Evolutionary conservation across 1,284 basidiomycete genomes (phyloP).

Genomic region (Cutaneotrichosporon dermatis): DNA sequence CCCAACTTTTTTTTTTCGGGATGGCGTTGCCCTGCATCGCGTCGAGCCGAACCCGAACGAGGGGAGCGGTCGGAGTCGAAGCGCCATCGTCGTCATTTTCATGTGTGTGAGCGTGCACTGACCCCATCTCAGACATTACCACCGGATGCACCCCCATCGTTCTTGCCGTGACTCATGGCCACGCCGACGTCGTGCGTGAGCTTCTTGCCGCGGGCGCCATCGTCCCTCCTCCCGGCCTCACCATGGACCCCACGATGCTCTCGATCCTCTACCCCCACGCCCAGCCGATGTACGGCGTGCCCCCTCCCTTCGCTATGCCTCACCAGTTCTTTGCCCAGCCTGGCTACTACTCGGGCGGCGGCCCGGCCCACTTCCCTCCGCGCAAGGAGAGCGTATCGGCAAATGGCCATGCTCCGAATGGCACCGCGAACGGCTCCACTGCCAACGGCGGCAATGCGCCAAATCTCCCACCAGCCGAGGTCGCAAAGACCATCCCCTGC

Average conservation of each 20-base stretch:
- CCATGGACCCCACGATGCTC: conserved; percentile 43
- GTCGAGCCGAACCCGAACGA: too few species aligned
- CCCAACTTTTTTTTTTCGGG: too few species aligned
- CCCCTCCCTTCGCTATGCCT: conserved; percentile 30
- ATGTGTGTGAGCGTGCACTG: not conserved
- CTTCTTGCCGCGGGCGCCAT: conserved; percentile 47
- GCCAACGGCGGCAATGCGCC: conserved; percentile 38
- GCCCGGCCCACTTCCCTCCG: conserved; percentile 6
- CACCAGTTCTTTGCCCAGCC: conserved; percentile 39
- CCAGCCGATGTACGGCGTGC: conserved; percentile 38
- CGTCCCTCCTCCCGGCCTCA: conserved; percentile 45
- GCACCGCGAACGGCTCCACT: conserved; percentile 5
- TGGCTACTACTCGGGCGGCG: conserved; percentile 24
- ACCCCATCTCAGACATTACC: conserved; percentile 27
- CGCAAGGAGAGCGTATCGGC: conserved; percentile 16
- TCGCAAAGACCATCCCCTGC: conserved; percentile 90
- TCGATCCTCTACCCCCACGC: conserved; percentile 44
- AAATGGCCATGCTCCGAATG: conserved; percentile 5
- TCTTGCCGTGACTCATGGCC: conserved; percentile 45
- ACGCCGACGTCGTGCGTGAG: conserved; percentile 46
- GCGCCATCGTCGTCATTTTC: not conserved
- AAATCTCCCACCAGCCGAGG: conserved; percentile 85
- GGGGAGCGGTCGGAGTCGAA: too few species aligned
- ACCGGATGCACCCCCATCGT: conserved; percentile 49
- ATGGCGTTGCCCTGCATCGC: too few species aligned